phyloP scores from a whole-genome alignment of 177 flowering plant genomes.

The Tripterygium wilfordii region DNA sequence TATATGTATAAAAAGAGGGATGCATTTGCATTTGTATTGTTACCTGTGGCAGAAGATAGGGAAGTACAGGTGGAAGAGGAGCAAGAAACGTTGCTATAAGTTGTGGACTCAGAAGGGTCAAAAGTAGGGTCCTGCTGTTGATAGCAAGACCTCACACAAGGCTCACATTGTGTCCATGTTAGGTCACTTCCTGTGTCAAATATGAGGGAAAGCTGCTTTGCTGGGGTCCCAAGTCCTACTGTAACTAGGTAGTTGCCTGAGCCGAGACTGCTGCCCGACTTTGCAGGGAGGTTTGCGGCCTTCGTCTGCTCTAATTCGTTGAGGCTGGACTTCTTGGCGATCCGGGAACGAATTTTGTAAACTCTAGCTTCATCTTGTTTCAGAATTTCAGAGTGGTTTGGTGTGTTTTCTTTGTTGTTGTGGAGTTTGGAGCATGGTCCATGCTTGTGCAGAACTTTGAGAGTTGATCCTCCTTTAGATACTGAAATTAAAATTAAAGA shows the following conservation, averaged over 20 bases:
- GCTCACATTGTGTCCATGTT: constrained; percentile 74
- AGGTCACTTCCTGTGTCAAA: constrained; percentile 64
- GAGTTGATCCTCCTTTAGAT: background rate
- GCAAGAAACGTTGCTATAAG: background rate
- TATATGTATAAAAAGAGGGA: background rate
- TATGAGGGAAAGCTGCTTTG: constrained; percentile 31
- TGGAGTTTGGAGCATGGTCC: constrained; percentile 26
- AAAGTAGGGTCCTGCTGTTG: constrained; percentile 36
- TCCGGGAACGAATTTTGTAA: constrained; percentile 12
- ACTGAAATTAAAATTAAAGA: background rate
- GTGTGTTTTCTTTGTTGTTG: constrained; percentile 4
- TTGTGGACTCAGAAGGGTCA: constrained; percentile 22
- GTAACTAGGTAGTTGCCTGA: constrained; percentile 36
- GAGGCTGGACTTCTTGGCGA: constrained; percentile 3
- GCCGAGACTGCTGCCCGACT: constrained; percentile 15
- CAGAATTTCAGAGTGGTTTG: constrained; percentile 16
- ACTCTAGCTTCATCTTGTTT: constrained; percentile 21
- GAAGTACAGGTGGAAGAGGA: background rate
- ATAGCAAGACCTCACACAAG: constrained; percentile 45
- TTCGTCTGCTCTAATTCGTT: background rate
- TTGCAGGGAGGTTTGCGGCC: constrained; percentile 10
- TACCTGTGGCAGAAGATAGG: constrained; percentile 34
- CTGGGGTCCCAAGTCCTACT: constrained; percentile 65
- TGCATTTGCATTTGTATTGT: background rate
- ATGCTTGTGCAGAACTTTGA: constrained; percentile 25